A percentile compares a stretch with the other conserved stretches of the same genome.
phyloP scores from a whole-genome alignment of 768 basidiomycete genomes.

The Boletus subcaerulescens region DNA sequence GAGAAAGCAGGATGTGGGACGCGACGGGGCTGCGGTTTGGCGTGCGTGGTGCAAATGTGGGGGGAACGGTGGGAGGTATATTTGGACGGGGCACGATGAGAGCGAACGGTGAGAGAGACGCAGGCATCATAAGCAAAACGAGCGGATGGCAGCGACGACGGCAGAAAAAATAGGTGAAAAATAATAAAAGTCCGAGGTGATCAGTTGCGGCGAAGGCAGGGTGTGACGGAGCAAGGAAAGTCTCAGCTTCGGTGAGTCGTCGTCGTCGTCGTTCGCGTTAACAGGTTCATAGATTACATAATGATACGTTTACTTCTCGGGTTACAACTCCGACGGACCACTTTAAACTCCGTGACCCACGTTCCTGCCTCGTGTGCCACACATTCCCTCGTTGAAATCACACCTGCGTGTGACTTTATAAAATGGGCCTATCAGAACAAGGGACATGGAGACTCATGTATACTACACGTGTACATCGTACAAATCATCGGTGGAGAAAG shows the following conservation, averaged over 20 bases:
- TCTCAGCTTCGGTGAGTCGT: conserved; percentile 16
- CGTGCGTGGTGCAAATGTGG: conserved; percentile 51
- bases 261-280: conserved; percentile 27
- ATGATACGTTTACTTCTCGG: conserved; percentile 14
- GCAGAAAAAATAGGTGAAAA: neutral
- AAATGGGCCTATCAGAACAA: neutral
- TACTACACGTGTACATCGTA: conserved; percentile 18
- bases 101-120: conserved; percentile 52
- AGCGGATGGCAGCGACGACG: conserved; percentile 47
- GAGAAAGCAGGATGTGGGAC: conserved; percentile 50
- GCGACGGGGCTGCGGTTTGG: conserved; percentile 55
- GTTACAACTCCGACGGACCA: conserved; percentile 17
- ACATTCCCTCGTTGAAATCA: conserved; percentile 24
- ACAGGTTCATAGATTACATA: conserved; percentile 17
- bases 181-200: conserved; percentile 21
- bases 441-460: conserved; percentile 1
- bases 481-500: conserved; percentile 3
- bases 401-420: conserved; percentile 13
- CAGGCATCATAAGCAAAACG: conserved; percentile 39
- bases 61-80: conserved; percentile 21
- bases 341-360: conserved; percentile 21
- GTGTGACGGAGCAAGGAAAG: conserved; percentile 17
- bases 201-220: neutral
- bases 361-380: conserved; percentile 18
- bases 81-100: conserved; percentile 62